Base-by-base conservation (phyloP, 1,284 basidiomycete genomes). In the Phylloporus sp. region DNA sequence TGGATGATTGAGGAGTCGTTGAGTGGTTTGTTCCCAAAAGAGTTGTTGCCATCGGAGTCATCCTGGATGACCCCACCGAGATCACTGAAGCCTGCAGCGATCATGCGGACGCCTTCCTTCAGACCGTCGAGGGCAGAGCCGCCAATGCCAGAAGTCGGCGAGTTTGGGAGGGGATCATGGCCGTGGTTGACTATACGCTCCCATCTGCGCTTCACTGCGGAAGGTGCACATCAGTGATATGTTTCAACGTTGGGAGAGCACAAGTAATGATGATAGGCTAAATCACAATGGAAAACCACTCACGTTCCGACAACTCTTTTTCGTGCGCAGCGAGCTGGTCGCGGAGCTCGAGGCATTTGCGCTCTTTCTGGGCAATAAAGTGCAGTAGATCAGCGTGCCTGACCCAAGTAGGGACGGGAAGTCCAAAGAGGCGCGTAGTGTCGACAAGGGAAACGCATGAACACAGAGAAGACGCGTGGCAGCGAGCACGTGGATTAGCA, bases 361-460 rank as follows among this genome's bases (percentile, higher is more conserved):
- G 85, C 72, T 94, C 92, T 68, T 93, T 93, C 76, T 93, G 91
- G 0, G 92, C 92, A 61, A 94, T 93, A 68, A 89, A 90, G 34
- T 84, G 88, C 24, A 93, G 77, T 6, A 93, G 79, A 64, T 93
- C 92, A 22, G 88, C 86, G 70, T 94, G 90, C 71, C 92, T 93
- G 53, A 32, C 47, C 22, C 49, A 50, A 10, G 55, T n/a, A 32
- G 39, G 50, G 28, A 28, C 24, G 7, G 18, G 47, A n/a, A n/a
- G n/a, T n/a, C n/a, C n/a, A n/a, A n/a, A n/a, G n/a, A n/a, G n/a
- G n/a, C n/a, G 42, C n/a, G 22, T 10, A 24, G 24, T 24, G 42
- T 37, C 15, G 34, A 37, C 34, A 37, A 37, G 34, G 34, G 34
- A 37, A n/a, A n/a, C n/a, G n/a, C n/a, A n/a, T n/a, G n/a, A n/a